These are phyloP conservation scores for Phascolomyces articulosus DNA, from an alignment of 371 early-diverging fungal species.

Conservation along the genomic window DNA sequence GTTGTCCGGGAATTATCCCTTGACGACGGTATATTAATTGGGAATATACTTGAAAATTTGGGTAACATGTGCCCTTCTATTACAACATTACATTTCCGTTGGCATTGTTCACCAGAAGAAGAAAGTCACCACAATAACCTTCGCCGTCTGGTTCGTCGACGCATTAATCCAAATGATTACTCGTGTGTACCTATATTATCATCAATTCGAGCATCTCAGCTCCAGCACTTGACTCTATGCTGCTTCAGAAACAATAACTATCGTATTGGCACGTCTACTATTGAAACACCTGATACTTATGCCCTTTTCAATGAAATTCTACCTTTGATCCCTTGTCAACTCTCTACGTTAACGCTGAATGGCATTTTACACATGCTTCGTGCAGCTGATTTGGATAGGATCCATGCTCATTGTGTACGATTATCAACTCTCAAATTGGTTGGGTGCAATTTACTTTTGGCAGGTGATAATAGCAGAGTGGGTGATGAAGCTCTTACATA, in stretches of 20 bases:
- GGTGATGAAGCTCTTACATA: neutral
- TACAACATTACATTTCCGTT: no score
- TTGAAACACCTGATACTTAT: neutral
- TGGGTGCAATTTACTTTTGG: neutral
- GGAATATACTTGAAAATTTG: no score
- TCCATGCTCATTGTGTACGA: neutral
- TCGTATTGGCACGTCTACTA: neutral
- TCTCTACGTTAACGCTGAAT: neutral
- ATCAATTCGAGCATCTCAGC: neutral
- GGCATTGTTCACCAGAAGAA: no score
- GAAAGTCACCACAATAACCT: neutral
- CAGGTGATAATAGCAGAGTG: no score
- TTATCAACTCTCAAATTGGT: neutral
- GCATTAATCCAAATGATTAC: neutral
- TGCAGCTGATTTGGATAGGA: neutral
- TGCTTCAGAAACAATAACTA: neutral
- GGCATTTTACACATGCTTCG: neutral
- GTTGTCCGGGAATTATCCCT: no score
- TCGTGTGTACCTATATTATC: neutral
- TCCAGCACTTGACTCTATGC: neutral
- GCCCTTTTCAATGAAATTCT: neutral
- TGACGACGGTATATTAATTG: no score
- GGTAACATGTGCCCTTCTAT: no score
- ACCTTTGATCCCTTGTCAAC: neutral
- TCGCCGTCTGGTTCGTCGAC: neutral